Base-by-base conservation (phyloP, 129 eudicot species). In the Heracleum sosnowskyi region DNA sequence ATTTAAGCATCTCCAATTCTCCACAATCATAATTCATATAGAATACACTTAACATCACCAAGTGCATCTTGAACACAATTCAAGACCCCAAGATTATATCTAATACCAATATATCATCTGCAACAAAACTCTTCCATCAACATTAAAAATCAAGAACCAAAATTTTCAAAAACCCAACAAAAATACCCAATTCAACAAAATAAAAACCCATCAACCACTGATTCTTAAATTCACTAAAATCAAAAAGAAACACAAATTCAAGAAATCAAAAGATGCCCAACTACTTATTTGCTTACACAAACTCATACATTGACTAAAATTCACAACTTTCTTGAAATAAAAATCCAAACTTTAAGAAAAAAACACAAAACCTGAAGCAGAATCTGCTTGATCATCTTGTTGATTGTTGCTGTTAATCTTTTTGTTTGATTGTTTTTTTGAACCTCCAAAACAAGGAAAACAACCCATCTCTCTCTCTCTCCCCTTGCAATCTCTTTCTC, bases 341-440 rank as follows among this genome's bases (percentile, higher is more conserved):
- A n/a, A 9, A 9, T 3, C 0, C 1, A 73, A 16, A n/a, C 47
- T 26, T 74, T 2, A 40, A 72, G 29, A 12, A 74, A 74, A n/a
- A 42, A 20, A 26, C 2, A 62, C 1, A 28, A 78, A 78, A 88
- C 91, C 91, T 81, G 89, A 64, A 55, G 71, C 78, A 55, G 64
- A 57, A 45, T 77, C 62, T 22, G 80, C 42, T 85, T 77, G 89
- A 83, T 89, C 86, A 46, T 71, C 49, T 53, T 73, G 33, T 84
- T 53, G 76, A 31, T 26, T 41, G 44, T 83, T 69, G 37, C 76
- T 78, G 37, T 60, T 63, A 13, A 77, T 71, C 75, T 66, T 74
- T 46, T 44, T 74, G n/a, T 74, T 74, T 42, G 77, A 74, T 74
- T 46, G 51, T 41, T 41, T 73, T 4, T 29, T 73, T 41, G n/a